Base-by-base conservation (phyloP, 2,329 filamentous ascomycete genomes). In the Talaromyces funiculosus region DNA sequence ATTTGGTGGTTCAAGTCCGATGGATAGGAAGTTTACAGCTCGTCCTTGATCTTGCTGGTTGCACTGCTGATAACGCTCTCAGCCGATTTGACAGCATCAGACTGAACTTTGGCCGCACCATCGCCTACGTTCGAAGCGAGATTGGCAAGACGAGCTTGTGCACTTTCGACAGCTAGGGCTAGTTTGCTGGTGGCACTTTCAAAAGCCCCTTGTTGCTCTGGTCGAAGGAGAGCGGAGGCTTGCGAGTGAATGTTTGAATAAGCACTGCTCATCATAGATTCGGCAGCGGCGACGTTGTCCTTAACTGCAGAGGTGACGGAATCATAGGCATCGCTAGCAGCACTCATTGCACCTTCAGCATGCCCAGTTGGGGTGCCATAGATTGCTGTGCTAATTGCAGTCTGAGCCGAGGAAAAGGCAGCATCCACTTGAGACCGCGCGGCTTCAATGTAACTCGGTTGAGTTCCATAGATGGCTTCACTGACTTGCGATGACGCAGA, bases 371-470 rank as follows among this genome's bases (percentile, higher is more conserved):
- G 74, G 0, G 80, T 80, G 20, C 84, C 83, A 65, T 84, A 86
- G 57, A 87, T 77, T 3, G 84, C 83, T 55, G 77, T 76, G 14
- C 78, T 82, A 60, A 86, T 81, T 2, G 81, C 84, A 24, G 75
- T 75, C 62, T 82, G 80, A 9, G 84, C 85, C 42, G 80, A 82
- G 7, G 77, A 74, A 7, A 80, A 83, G 4, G 83, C 84, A 16
- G 80, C 77, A 38, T 53, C 51, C 14, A 53, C 31, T 14, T 53
- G 51, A 53, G 51, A 53, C 10, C 20, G n/a, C 5, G 33, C 51
- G 20, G 33, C 51, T 66, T 84, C 81, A 3, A 76, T 75, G 62
- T 82, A 83, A 10, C 78, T 76, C 3, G 78, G 75, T 58, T 81
- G 77, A 7, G 79, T 79, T 51, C 83, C 82, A 63, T 86, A 84